Evolutionary conservation across 228 moss, liverwort and hornwort species (phyloP), one percentile per base, ranked within the genome.

Genomic region (Sphagnum magellanicum): DNA sequence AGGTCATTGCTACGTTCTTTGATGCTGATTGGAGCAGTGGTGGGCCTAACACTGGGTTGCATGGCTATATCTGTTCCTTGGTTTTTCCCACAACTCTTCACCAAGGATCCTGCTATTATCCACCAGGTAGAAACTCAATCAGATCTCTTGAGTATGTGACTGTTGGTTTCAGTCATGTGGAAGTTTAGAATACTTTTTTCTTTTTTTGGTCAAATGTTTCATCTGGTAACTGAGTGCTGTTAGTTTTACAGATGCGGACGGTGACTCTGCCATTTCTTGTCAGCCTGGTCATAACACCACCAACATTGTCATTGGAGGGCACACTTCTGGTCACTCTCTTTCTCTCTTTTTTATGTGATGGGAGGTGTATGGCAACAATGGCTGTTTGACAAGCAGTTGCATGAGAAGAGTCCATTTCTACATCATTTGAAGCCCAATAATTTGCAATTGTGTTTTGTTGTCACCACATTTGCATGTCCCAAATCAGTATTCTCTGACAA

Each of bases 231-330:
- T 32, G 32, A 32, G 32, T 2, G 1, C 32, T 32, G 32, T 32
- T 32, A 32, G 32, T 12, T 55, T 66, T 80, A 52, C 92, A 92
- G 90, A 95, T 95, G 92, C 82, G 92, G 67, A 70, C 67, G 60
- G 70, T 95, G n/a, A 85, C 84, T 46, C 8, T 91, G 51, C 95
- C 92, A 50, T 92, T 95, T 74, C 79, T 89, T 53, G 63, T 90
- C 65, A 87, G 87, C 65, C 74, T 87, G 50, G 75, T 83, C 32
- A 81, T 92, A 53, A 90, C 87, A 16, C 92, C 95, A 8, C 81
- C 92, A 10, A 89, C 86, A 59, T 86, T 92, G 51, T 85, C 92
- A 4, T 79, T 89, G 69, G 92, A 95, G 74, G 95, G 92, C 73
- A 92, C 95, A 10, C 82, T 92, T 70, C 82, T 95, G 85, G 92